Base-by-base conservation (phyloP, 2,329 filamentous ascomycete species). In the Diaporthe amygdali region DNA sequence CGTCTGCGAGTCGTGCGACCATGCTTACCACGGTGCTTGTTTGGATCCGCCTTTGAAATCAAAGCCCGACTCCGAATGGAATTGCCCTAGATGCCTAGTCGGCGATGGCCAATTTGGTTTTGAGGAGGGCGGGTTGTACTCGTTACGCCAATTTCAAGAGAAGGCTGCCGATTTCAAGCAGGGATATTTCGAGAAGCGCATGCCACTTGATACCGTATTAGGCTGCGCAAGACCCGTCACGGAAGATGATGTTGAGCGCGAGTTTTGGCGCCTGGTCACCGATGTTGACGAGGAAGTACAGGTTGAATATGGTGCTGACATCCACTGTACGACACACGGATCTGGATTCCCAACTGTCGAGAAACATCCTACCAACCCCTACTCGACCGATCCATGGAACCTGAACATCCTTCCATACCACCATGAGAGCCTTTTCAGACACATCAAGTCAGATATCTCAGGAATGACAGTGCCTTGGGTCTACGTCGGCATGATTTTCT, bases 381-480 rank as follows among this genome's bases (percentile, higher is more conserved):
- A 98, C 80, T 92, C 96, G 1, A 93, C 92, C 1, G 94, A 98
- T 81, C 93, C 94, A 0, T 99, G 96, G 96, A 99, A 99, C 76
- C 86, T 99, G 69, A 99, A 97, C 77, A 91, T 97, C 56, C 87
- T 98, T 72, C 96, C 96, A 0, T 90, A 98, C 66, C 92, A 97
- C 75, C 91, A 93, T 1, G 96, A 98, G 66, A 98, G 95, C 59
- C 85, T 99, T 1, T 99, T 99, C 84, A 90, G 96, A 61, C 94
- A 99, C 77, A 98, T 99, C 85, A 98, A 98, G 81, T 94, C 96
- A 0, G 96, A 99, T 78, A 97, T 99, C 67, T 98, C 96, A 2
- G 96, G 96, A 46, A 99, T 99, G 96, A 99, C 96, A 0, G 96
- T 99, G 9, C 96, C 96, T 0, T 99, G 96, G 96, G 91, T 99